Evolutionary conservation across 345 rosid genomes (phyloP), one percentile per base, ranked within the genome.

Genomic region (Eutrema japonicum): DNA sequence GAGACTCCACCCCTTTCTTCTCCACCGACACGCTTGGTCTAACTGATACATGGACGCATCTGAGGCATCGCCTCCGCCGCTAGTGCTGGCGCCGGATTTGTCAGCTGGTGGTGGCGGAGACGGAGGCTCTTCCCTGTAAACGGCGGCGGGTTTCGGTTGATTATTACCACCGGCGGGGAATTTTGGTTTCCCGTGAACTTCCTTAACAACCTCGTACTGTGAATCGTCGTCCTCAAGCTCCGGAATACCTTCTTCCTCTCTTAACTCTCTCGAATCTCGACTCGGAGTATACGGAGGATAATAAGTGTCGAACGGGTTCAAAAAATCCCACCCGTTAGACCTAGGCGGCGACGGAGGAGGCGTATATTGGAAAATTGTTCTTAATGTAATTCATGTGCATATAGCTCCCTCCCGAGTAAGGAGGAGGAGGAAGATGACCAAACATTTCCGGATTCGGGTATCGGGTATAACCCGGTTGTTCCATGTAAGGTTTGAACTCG

Each of bases 171-270:
- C 80, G 43, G 27, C n/a, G 7, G 59, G 78, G 42, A 82, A 80
- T 74, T 82, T 88, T 62, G 78, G 80, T 41, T 73, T 82, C 29
- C 79, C 83, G 27, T 83, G 79, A 22, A 92, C 92, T 77, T 92
- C 75, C 75, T 89, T 92, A 38, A 92, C 95, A 33, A 83, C 87
- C 78, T 90, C 96, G 38, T 80, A 83, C 7, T 78, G 86, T 9
- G 60, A 79, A 64, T 86, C 86, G 57, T 87, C 98, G 7, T 92
- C 93, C 79, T 96, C 99, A 79, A 96, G 81, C 64, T 96, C 99
- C 63, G 99, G 99, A 4, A 96, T 92, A 50, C 97, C 98, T 67
- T 96, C 99, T 75, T 84, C 95, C 43, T 96, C 96, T 60, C 99
- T 84, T 49, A 89, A 55, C 49, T 92, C 97, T 77, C 78, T 87